Percentiles rank a stretch among this genome's conserved stretches.
Evolutionary conservation across 352 stramenopile genomes (phyloP).

Genomic region (Phytophthora multivora): DNA sequence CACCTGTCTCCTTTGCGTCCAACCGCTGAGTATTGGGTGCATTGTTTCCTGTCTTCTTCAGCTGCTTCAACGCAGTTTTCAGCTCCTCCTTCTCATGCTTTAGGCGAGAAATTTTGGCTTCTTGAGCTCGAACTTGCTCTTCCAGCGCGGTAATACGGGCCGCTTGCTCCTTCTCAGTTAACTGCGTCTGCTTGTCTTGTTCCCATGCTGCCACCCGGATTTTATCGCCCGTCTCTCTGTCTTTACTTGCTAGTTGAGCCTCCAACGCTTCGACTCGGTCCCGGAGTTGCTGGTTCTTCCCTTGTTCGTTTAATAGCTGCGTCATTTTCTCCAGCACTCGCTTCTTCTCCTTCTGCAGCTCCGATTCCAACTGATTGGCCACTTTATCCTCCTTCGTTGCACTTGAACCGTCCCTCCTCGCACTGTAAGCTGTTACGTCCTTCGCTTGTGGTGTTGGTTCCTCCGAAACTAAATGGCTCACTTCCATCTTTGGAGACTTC

Average conservation of each 20-base stretch:
- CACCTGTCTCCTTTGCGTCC: conserved; percentile 8
- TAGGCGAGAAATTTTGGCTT: conserved; percentile 36
- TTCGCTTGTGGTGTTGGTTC: conserved; percentile 4
- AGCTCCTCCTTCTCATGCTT: conserved; percentile 45
- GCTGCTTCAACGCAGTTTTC: conserved; percentile 31
- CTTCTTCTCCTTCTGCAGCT: conserved; percentile 75
- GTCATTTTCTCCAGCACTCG: conserved; percentile 74
- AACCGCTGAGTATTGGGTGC: conserved; percentile 3
- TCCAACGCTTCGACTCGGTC: conserved; percentile 46
- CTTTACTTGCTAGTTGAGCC: conserved; percentile 35
- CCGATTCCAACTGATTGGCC: conserved; percentile 35
- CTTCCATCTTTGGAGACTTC: conserved; percentile 34
- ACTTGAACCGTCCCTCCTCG: conserved; percentile 5
- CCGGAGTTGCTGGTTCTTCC: conserved; percentile 63
- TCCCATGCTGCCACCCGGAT: conserved; percentile 11
- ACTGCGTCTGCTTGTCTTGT: conserved; percentile 27
- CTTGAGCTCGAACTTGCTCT: conserved; percentile 39
- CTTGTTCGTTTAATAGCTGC: conserved; percentile 66
- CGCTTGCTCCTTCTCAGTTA: conserved; percentile 32
- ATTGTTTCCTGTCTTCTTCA: conserved; percentile 16
- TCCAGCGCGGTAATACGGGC: conserved; percentile 30
- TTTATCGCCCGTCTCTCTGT: conserved; percentile 29
- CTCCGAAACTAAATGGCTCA: conserved; percentile 30
- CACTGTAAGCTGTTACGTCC: conserved; percentile 2
- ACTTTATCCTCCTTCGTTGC: conserved; percentile 12